These are phyloP conservation scores for Ceriops tagal DNA, from an alignment of 345 rosid genomes.

Conservation along the genomic window DNA sequence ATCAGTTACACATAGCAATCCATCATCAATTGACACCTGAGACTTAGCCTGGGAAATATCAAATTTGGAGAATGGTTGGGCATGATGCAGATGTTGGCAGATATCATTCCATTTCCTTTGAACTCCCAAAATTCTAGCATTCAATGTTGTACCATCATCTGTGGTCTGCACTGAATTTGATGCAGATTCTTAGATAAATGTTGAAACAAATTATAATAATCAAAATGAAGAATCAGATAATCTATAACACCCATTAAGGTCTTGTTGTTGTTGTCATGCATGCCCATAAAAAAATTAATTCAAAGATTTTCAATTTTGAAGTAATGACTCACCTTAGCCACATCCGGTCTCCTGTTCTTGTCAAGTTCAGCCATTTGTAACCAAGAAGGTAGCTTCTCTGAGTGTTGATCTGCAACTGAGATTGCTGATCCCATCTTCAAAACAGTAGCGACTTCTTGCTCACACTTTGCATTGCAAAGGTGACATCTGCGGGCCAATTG, in stretches of 20 bases:
- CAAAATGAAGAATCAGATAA: no score
- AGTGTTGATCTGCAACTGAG: constrained; percentile 41
- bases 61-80: constrained; percentile 35
- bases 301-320: constrained; percentile 13
- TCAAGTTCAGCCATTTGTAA: constrained; percentile 36
- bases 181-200: constrained; percentile 38
- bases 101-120: constrained; percentile 59
- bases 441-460: constrained; percentile 48
- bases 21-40: constrained; percentile 26
- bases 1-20: constrained; percentile 5
- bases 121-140: constrained; percentile 32
- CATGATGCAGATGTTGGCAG: constrained; percentile 51
- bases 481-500: constrained; percentile 41
- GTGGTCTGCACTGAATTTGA: constrained; percentile 58
- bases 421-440: constrained; percentile 33
- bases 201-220: background rate
- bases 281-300: background rate
- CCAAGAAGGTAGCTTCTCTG: constrained; percentile 50
- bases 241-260: no score
- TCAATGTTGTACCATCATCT: constrained; percentile 41
- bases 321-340: constrained; percentile 41
- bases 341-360: constrained; percentile 30
- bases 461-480: constrained; percentile 57
- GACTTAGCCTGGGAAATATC: constrained; percentile 27
- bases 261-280: no score